Base-by-base conservation (phyloP, 805 yeast genomes). In the Saccharomyces eubayanus region DNA sequence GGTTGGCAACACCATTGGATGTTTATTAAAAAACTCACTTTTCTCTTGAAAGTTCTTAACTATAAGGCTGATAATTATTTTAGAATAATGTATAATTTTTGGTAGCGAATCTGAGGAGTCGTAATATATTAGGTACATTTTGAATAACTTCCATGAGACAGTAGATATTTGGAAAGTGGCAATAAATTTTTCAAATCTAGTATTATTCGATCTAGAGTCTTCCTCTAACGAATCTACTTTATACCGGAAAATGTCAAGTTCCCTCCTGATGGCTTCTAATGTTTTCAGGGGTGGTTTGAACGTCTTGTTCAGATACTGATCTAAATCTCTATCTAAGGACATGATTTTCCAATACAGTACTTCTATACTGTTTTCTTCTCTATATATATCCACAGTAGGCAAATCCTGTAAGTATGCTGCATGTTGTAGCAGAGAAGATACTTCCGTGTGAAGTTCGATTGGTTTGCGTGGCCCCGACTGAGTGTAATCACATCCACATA, bases 261-360 rank as follows among this genome's bases (percentile, higher is more conserved):
- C 66, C 48, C 65, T 55, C 20, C 59, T 58, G 4, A 66, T 55
- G 1, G 67, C 63, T 27, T 68, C 69, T 27, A 68, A 50, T 5
- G 70, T 64, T 49, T 64, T 66, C 10, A 66, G 45, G 9, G 64
- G 65, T 2, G 71, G 70, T 47, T 61, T 68, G 11, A 57, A 50
- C 2, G 52, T 48, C 21, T 57, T 58, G 4, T 24, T 45, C 21
- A 57, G 40, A 46, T 61, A 63, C 21, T 56, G 60, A 29, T 65
- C 64, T n/a, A 67, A 28, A 51, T 68, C 71, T 49, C 71, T 63
- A n/a, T 68, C 71, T 8, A 68, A 48, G 1, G 71, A 67, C 1
- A 61, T 47, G 0, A 68, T 52, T 45, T 67, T 68, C 72, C 72
- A 68, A 36, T 55, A 57, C 1, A 66, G 50, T 1, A 62, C 54